phyloP scores from a whole-genome alignment of 169 alveolate genomes.

The Fabrea salina region DNA sequence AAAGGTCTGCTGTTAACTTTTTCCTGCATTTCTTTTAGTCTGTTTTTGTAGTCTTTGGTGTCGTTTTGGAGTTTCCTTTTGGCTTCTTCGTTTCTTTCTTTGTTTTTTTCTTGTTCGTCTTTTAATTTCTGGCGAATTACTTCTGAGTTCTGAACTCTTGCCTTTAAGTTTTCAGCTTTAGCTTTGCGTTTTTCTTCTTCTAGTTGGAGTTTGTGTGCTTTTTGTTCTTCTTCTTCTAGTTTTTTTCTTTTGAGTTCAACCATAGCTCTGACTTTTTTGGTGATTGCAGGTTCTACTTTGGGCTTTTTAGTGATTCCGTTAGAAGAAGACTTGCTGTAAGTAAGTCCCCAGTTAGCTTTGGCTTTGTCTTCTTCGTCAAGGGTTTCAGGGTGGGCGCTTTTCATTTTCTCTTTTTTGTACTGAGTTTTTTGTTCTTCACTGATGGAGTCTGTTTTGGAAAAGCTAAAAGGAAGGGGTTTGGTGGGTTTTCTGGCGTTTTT shows the following conservation, averaged over 20 bases:
- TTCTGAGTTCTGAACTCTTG: slow-evolving; percentile 45
- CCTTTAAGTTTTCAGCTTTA: slow-evolving; percentile 43
- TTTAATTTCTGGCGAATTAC: slow-evolving; percentile 38
- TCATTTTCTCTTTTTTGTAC: slow-evolving; percentile 42
- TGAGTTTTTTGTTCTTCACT: slow-evolving; percentile 36
- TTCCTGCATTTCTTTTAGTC: slow-evolving; percentile 37
- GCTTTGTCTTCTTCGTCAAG: slow-evolving; percentile 34
- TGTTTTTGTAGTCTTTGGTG: slow-evolving; percentile 34
- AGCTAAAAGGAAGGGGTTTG: slow-evolving; percentile 48
- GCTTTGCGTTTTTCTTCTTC: slow-evolving; percentile 49
- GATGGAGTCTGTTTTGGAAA: slow-evolving; percentile 43
- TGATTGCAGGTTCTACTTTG: slow-evolving; percentile 51
- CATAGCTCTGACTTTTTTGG: slow-evolving; percentile 37
- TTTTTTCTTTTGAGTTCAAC: slow-evolving; percentile 50
- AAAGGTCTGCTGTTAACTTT: slow-evolving; percentile 49
- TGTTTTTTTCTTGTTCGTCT: slow-evolving; percentile 27
- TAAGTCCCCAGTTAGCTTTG: not conserved
- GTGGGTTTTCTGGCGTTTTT: slow-evolving; percentile 48
- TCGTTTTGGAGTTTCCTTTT: slow-evolving; percentile 12
- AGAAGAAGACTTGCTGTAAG: not conserved
- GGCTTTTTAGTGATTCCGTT: slow-evolving; percentile 24
- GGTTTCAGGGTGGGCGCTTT: slow-evolving; percentile 30
- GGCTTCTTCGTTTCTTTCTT: slow-evolving; percentile 27
- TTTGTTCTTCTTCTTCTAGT: slow-evolving; percentile 45
- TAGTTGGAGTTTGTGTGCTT: slow-evolving; percentile 35